Evolutionary conservation across 2,329 filamentous ascomycete species (phyloP), one percentile per base, ranked within the genome.

Genomic region (Colletotrichum theobromicola): DNA sequence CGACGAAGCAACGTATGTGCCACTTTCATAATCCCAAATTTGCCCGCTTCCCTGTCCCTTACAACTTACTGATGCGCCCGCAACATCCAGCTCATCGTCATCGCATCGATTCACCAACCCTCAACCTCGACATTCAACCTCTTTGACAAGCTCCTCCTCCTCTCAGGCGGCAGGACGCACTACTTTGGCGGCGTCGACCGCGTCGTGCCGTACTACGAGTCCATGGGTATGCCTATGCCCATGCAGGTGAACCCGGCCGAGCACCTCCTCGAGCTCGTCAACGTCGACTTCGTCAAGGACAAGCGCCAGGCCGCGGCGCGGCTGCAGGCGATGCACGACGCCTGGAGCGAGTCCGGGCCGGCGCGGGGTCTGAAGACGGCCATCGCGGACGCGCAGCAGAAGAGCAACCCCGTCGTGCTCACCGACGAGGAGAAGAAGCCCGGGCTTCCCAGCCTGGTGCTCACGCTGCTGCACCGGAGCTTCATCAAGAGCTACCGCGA

Each of bases 401-500:
- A 84, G 24, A 55, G 70, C 12, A 70, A 73, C 7, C 72, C 77
- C 2, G 79, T 85, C 24, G 72, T 77, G 7, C 77, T 66, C 2
- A 82, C 80, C 18, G 73, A 83, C 24, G 81, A 82, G 46, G 79
- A 79, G 5, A 80, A 82, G 62, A 84, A 79, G 64, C 89, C 91
- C 0, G 85, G 86, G 8, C 78, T 85, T 5, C 79, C 87, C 4
- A 85, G 85, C 4, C 85, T 94, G 42, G 89, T 91, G 0, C 50
- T 92, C 6, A 92, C 93, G 1, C 88, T 97, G 5, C 88, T 97
- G 18, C 94, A 96, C 80, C 91, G 95, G 32, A 92, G 92, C 16
- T 95, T 94, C 80, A 92, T 97, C 83, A 98, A 98, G 85, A 93
- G 92, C 61, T 94, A 96, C 82, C 92, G 95, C 30, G 95, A 98